Evolutionary conservation across 139 green algal species (phyloP), one percentile per base, ranked within the genome.

Genomic region (Spirogloea muscicola): DNA sequence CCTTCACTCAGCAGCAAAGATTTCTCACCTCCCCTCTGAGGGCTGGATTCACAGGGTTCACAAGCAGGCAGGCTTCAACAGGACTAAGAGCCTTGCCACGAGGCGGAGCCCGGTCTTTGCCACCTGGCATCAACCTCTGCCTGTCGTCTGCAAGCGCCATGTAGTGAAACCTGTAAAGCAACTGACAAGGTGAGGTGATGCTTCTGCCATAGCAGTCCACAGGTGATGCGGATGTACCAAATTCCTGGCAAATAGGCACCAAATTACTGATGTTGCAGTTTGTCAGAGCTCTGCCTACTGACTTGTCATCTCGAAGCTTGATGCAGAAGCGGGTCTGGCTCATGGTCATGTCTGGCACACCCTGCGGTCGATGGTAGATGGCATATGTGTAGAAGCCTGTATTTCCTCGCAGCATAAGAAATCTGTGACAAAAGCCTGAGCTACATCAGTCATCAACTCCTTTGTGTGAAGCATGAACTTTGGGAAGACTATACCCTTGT

Each of bases 251-350:
- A n/a, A n/a, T n/a, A n/a, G n/a, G n/a, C n/a, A n/a, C n/a, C n/a
- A n/a, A n/a, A n/a, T n/a, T n/a, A n/a, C n/a, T n/a, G n/a, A n/a
- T n/a, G n/a, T n/a, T n/a, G n/a, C n/a, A n/a, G n/a, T n/a, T n/a
- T n/a, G n/a, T n/a, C n/a, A n/a, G n/a, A n/a, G n/a, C n/a, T 9
- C 55, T 13, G 55, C 6, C 41, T 31, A 68, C 59, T 33, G 33
- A 68, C 59, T 40, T 68, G 9, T 68, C 59, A 6, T 36, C 33
- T 6, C 46, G 43, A 5, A 68, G 27, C 27, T 68, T 68, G 33
- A 68, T 68, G 13, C 33, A 51, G 27, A 68, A 68, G 10, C 59
- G 59, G 4, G 59, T 68, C 43, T 68, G 59, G 27, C 59, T 68
- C 37, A 68, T 68, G 59, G 37, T 42, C 6, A 68, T 51, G 27